A percentile compares a stretch with the other conserved stretches of the same genome.
phyloP scores from a whole-genome alignment of 73 alveolate species.

The Breviolum minutum region DNA sequence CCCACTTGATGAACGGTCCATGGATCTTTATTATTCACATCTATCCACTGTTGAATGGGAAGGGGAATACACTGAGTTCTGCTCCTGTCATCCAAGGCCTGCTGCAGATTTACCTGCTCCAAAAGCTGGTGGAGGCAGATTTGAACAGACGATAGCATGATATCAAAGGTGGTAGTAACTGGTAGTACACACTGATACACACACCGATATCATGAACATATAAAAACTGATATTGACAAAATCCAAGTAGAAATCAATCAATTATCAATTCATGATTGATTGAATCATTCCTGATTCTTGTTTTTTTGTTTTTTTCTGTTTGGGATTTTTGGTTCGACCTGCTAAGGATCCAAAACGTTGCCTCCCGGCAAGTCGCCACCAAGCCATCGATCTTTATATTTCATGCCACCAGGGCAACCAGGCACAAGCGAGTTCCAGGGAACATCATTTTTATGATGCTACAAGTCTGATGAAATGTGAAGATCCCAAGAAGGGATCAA shows the following conservation, averaged over 20 bases:
- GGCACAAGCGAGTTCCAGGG: not conserved
- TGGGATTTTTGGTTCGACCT: not conserved
- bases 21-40: too few relatives aligned
- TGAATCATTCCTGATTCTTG: not conserved
- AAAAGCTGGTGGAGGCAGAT: not conserved
- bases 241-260: not conserved
- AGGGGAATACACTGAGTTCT: too few relatives aligned
- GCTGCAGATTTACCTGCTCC: slow-evolving; percentile 31
- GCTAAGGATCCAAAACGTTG: slow-evolving; percentile 42
- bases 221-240: not conserved
- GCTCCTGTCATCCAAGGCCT: slow-evolving; percentile 2
- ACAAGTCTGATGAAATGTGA: not conserved
- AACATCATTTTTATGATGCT: not conserved
- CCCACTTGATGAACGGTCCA: too few relatives aligned
- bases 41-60: too few relatives aligned
- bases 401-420: slow-evolving; percentile 95
- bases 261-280: too few relatives aligned
- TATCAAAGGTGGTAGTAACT: not conserved
- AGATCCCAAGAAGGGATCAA: not conserved
- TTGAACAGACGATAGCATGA: not conserved
- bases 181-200: not conserved
- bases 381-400: slow-evolving; percentile 70
- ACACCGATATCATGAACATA: not conserved
- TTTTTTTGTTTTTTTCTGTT: too few relatives aligned
- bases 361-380: slow-evolving; percentile 57